These are phyloP conservation scores for Botrytis hyacinthi DNA, from an alignment of 2,329 filamentous ascomycete genomes.

Conservation along the genomic window DNA sequence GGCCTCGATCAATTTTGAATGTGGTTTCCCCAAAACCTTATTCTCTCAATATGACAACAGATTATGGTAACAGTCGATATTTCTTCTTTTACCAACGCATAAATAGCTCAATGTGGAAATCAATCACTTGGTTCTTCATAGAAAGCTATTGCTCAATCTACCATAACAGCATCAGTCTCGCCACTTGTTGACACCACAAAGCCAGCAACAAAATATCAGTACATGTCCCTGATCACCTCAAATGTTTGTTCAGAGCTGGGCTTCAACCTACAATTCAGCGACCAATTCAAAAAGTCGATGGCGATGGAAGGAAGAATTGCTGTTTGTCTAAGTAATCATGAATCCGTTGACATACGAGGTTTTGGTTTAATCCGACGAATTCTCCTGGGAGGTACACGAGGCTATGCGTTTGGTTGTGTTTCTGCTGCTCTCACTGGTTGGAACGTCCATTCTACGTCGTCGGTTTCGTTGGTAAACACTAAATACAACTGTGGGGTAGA, in stretches of 20 bases:
- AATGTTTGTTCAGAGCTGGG: not conserved
- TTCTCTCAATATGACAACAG: not conserved
- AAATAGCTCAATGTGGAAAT: not conserved
- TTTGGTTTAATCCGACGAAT: not conserved
- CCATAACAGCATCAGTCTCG: not conserved
- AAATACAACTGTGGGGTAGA: not conserved
- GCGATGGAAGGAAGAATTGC: not conserved
- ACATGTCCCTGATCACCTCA: not conserved
- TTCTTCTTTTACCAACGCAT: not conserved
- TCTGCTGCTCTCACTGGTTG: not conserved
- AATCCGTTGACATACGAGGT: not conserved
- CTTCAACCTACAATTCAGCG: not conserved
- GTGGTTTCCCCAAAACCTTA: not conserved
- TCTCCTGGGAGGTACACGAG: not conserved
- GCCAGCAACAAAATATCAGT: not conserved
- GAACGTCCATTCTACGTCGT: not conserved
- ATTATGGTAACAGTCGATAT: not conserved
- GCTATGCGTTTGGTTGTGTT: not conserved
- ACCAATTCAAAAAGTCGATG: not conserved
- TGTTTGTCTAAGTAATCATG: not conserved
- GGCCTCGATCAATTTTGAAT: not conserved
- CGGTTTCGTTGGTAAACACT: not conserved
- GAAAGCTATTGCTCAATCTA: not conserved
- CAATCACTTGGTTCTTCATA: not conserved
- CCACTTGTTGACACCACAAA: not conserved